Evolutionary conservation across 257 asterid species (phyloP), one percentile per base, ranked within the genome.

Genomic region (Schizonepeta tenuifolia): DNA sequence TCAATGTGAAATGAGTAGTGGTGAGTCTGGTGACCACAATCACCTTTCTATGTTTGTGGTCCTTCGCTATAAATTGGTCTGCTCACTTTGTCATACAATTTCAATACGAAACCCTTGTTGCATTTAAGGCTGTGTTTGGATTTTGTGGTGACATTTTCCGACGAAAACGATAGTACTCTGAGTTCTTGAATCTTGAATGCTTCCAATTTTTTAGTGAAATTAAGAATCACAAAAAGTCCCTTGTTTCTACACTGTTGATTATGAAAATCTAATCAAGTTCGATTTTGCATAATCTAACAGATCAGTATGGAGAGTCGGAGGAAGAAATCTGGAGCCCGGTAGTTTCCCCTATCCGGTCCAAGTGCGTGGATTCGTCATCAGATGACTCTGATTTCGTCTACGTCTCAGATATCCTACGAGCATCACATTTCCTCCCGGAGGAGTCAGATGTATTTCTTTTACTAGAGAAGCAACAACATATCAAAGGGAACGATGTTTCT

Each of bases 401-500:
- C 86, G 83, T 93, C 20, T 81, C 90, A 0, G 94, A 91, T 47
- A 81, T 93, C 41, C 82, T 93, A 28, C 76, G 86, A 76, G 96
- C 91, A 15, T 83, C 83, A 22, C 79, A 77, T 68, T 79, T 77
- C 76, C 76, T 89, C 54, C 83, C 89, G 0, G 85, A 83, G 17
- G 90, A 84, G 46, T 81, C 88, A 0, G 84, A 89, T 38, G 69
- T 81, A 7, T 93, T 93, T 55, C 57, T 70, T 20, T n/a, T 86
- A 40, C 83, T 93, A 9, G 98, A 93, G 78, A 88, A 86, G 67
- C 92, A 91, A 50, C 97, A 86, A 5, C 81, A 71, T 75, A 80
- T 87, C 70, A 83, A 84, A 40, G 96, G 94, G 43, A 73, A 78
- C n/a, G 86, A 84, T 73, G 61, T 76, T 0, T 84, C 92, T 66